Evolutionary conservation across 306 rosid species (phyloP), one percentile per base, ranked within the genome.

Genomic region (Cicer cuneatum): DNA sequence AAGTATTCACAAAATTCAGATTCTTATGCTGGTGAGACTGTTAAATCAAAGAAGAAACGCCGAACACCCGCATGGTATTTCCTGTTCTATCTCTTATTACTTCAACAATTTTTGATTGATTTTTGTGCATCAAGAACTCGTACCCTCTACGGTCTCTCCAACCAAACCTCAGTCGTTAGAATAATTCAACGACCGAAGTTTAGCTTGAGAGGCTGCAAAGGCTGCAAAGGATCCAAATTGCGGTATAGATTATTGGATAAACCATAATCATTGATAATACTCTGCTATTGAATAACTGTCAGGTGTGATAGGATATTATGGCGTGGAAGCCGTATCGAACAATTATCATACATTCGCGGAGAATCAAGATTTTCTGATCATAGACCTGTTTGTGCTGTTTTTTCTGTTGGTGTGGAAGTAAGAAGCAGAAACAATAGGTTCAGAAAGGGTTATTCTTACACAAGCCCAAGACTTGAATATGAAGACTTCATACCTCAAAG

Each of bases 271-370:
- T 69, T 69, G 72, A 75, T 68, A 57, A n/a, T 19, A 9, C 6
- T 72, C 24, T 73, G 18, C 3, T 29, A 33, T 69, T 80, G 11
- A 49, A 75, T 8, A 39, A 46, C 5, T 76, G 1, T 69, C 87
- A 91, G 97, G 95, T 92, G 97, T 61, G 97, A 92, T 67, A 83
- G 97, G 73, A 89, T 92, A 86, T 43, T 92, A 60, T 92, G 97
- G 97, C 84, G 88, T n/a, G 96, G 97, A 12, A 49, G 80, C 10
- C 87, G 91, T 37, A 88, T 92, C 37, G 96, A 89, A 13, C 96
- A 92, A 71, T 43, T 82, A 63, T 83, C 87, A 9, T 93, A 93
- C 47, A 83, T 89, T 15, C 88, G 98, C 7, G 93, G 93, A 37
- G 98, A 93, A 66, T 93, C 93, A 0, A 86, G 96, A 71, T 86